phyloP scores from a whole-genome alignment of 225 moss, liverwort and hornwort genomes.

The Antitrichia curtipendula region DNA sequence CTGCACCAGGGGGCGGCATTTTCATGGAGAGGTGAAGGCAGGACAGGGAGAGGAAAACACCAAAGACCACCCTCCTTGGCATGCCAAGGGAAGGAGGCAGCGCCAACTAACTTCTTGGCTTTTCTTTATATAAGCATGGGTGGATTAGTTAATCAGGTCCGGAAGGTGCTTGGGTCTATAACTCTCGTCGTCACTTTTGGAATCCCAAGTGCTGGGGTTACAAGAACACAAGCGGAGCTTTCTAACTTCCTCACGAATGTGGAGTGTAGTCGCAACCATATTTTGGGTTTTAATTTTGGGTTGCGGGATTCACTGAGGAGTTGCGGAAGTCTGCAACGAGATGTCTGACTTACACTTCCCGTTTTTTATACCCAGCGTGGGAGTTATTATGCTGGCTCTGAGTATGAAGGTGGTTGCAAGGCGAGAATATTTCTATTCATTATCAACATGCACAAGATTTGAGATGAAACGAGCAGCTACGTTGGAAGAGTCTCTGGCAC shows the following conservation, averaged over 20 bases:
- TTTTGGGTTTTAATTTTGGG: neutral
- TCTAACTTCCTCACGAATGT: neutral
- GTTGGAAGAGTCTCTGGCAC: neutral
- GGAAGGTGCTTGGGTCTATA: neutral
- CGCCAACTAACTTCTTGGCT: neutral
- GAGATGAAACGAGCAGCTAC: neutral
- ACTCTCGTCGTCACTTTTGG: neutral
- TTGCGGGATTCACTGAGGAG: neutral
- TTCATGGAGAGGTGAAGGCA: neutral
- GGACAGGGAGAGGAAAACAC: neutral
- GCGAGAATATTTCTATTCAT: neutral
- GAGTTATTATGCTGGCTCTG: neutral
- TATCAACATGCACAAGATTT: neutral
- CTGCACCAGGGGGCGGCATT: neutral
- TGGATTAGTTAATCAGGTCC: neutral
- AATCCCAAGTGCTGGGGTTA: neutral
- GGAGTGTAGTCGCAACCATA: neutral
- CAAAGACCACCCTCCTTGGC: neutral
- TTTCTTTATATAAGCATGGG: neutral
- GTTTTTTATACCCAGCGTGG: neutral
- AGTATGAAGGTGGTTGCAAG: neutral
- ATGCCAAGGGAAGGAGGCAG: neutral
- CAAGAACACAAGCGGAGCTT: neutral
- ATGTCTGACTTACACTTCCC: neutral
- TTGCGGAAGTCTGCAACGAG: neutral